Evolutionary conservation across 208 protist species (phyloP), one percentile per base, ranked within the genome.

Genomic region (Wallacemonas sp.): DNA sequence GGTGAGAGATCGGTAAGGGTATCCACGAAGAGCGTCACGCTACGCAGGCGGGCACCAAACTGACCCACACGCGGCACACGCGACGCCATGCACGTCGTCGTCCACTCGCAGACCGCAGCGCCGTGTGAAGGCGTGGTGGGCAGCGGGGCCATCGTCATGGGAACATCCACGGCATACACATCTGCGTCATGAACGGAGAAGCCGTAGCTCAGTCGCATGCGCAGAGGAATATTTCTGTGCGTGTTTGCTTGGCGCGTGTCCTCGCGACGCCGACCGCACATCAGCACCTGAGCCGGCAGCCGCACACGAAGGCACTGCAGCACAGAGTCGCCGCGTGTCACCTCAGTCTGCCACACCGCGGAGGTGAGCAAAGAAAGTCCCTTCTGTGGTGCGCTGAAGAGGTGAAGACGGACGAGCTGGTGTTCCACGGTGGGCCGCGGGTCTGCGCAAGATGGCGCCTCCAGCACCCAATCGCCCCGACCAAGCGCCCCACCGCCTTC

Each of bases 21-120:
- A 6, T 58, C 72, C 36, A 70, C 67, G 15, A 70, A 21, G 30
- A 80, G 66, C 70, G 70, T 70, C 24, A 80, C 62, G 0, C 51
- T 64, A 26, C 67, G 47, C 24, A 80, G 14, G 1, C 60, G 66
- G n/a, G 45, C 75, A 22, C 75, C 75, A 30, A 77, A 47, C 8
- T 33, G 0, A 1, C 75, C 75, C 2, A 80, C 45, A 11, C 54
- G 51, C 24, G 75, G 75, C 60, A 80, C 53, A 42, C 24, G 64
- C 61, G 66, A 72, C 2, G 70, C 54, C 21, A 24, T 66, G 1
- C 62, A 66, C 8, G 69, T 77, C 70, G 51, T 15, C 4, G 31
- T 39, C 51, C 75, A 80, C 22, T 54, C 69, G 19, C 59, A 24
- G 9, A 14, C 36, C 9, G 14, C 36, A 41, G 36, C 6, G 36